Base-by-base conservation (phyloP, 2,329 filamentous ascomycete genomes). In the Microcera coccophila region DNA sequence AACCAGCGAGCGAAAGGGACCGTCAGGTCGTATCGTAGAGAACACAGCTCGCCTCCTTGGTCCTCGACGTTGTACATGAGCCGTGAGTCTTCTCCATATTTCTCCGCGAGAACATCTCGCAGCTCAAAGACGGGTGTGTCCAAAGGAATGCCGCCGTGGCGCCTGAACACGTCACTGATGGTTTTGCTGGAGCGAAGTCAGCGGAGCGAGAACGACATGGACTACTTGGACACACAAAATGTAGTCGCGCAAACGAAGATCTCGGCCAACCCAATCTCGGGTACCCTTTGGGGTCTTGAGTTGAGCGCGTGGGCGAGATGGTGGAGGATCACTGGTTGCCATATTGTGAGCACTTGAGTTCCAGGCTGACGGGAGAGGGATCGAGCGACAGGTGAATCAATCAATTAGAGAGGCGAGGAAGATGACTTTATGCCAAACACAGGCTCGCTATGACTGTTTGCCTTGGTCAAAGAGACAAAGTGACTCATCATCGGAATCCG, bases 281-380 rank as follows among this genome's bases (percentile, higher is more conserved):
- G 89, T 95, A 55, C 90, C 89, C 76, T 95, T 95, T 49, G 89
- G 87, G 61, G 85, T 87, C 75, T 95, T 95, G 63, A 94, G 76
- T 67, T 54, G n/a, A n/a, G n/a, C n/a, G n/a, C n/a, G n/a, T n/a
- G n/a, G n/a, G n/a, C n/a, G n/a, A n/a, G n/a, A n/a, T n/a, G n/a
- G n/a, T n/a, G n/a, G n/a, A n/a, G n/a, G n/a, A n/a, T n/a, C n/a
- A n/a, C n/a, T n/a, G n/a, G n/a, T n/a, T n/a, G n/a, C n/a, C n/a
- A n/a, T n/a, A n/a, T n/a, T n/a, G n/a, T n/a, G n/a, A n/a, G n/a
- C n/a, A n/a, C n/a, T n/a, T n/a, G n/a, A n/a, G n/a, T n/a, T n/a
- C n/a, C n/a, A n/a, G n/a, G n/a, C n/a, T n/a, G n/a, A n/a, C n/a
- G n/a, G n/a, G n/a, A n/a, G n/a, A n/a, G n/a, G n/a, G n/a, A n/a